Evolutionary conservation across 495 filamentous ascomycete genomes (phyloP).

Genomic region (Pyrenula massariospora): DNA sequence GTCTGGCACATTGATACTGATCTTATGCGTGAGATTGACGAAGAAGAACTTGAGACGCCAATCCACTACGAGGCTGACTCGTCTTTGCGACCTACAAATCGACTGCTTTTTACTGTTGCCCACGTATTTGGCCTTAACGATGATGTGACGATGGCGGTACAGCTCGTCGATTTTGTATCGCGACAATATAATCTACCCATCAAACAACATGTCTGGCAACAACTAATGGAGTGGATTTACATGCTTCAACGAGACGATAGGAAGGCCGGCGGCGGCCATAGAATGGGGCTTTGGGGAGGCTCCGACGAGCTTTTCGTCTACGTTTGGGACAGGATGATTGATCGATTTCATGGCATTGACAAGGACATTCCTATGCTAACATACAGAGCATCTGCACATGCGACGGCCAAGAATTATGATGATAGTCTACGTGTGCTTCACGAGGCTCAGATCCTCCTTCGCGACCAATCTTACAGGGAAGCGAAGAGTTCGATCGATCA

Average conservation of each 20-base stretch:
- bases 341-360: slow-evolving; percentile 41
- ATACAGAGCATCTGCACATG: slow-evolving; percentile 14
- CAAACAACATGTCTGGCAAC: slow-evolving; percentile 35
- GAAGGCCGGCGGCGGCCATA: slow-evolving; percentile 5
- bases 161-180: slow-evolving; percentile 43
- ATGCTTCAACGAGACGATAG: slow-evolving; percentile 26
- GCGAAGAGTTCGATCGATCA: slow-evolving; percentile 18
- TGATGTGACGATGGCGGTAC: slow-evolving; percentile 39
- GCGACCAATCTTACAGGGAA: background rate
- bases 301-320: slow-evolving; percentile 24
- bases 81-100: slow-evolving; percentile 38
- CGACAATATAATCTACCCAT: slow-evolving; percentile 40
- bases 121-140: slow-evolving; percentile 47
- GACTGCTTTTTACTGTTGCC: slow-evolving; percentile 45
- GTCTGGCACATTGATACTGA: slow-evolving; percentile 50
- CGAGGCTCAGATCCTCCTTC: slow-evolving; percentile 13
- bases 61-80: slow-evolving; percentile 29
- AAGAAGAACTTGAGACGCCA: slow-evolving; percentile 14
- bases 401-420: slow-evolving; percentile 20
- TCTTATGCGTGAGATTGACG: slow-evolving; percentile 14
- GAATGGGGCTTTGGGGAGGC: slow-evolving; percentile 20
- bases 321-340: slow-evolving; percentile 43
- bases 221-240: slow-evolving; percentile 50
- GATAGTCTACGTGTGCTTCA: slow-evolving; percentile 4
- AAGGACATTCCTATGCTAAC: slow-evolving; percentile 44